Conservation (phyloP, 148 eudicot genomes). For the Persicaria tinctoria region DNA sequence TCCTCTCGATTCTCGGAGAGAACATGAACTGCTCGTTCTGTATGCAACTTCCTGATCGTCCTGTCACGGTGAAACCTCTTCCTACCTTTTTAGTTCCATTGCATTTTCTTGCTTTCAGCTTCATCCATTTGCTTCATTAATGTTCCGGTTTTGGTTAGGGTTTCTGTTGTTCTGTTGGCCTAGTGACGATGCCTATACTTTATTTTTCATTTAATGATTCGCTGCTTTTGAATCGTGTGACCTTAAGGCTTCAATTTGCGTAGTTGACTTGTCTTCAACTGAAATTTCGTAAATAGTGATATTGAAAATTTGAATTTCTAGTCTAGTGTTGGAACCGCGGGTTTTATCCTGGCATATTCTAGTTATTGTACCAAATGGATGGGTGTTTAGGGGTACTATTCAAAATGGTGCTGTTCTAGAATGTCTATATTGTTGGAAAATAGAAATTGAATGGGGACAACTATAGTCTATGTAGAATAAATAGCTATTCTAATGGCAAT, state of each 20-base stretch:
- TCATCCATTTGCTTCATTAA: not conserved
- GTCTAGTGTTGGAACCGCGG: not conserved
- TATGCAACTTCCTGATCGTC: constrained; percentile 80
- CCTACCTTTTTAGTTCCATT: not conserved
- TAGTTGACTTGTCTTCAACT: not conserved
- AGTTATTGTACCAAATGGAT: not conserved
- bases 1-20: constrained; percentile 41
- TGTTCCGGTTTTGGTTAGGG: not conserved
- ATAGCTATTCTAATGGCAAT: not conserved
- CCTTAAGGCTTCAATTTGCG: not conserved
- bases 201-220: not conserved
- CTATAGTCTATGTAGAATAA: not conserved
- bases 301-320: not conserved
- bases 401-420: not conserved
- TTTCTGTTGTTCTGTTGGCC: not conserved
- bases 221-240: not conserved
- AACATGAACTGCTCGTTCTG: constrained; percentile 66
- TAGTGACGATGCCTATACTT: not conserved
- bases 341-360: not conserved
- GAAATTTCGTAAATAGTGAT: not conserved
- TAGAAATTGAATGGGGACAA: not conserved
- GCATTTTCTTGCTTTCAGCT: not conserved
- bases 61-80: constrained; percentile 59
- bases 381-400: not conserved
- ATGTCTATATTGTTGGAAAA: not conserved